Evolutionary conservation across 106 monocot species (phyloP).

Genomic region (Allium fistulosum): DNA sequence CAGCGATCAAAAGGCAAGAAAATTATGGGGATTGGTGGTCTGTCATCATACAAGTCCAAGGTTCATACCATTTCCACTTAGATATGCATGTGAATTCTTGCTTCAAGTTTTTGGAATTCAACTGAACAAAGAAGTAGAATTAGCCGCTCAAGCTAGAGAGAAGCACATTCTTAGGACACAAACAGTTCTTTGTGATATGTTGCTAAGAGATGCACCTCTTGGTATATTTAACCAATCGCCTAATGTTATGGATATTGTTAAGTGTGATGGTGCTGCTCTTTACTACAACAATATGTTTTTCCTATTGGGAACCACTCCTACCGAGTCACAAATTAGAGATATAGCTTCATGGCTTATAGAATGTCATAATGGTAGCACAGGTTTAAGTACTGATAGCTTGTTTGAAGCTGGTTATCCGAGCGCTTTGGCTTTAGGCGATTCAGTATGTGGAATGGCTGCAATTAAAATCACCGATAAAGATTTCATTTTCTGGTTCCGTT

Average conservation of each 20-base stretch:
- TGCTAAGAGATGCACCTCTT: conserved; percentile 75
- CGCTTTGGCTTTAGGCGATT: conserved; percentile 45
- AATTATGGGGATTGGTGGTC: conserved; percentile 90
- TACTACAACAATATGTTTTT: conserved; percentile 61
- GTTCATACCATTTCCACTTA: conserved; percentile 87
- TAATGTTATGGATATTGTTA: conserved; percentile 87
- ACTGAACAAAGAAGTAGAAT: conserved; percentile 81
- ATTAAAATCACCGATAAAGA: conserved; percentile 68
- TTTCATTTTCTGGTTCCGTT: conserved; percentile 88
- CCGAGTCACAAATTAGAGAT: conserved; percentile 52
- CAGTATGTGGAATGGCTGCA: conserved; percentile 83
- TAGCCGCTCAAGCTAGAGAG: conserved; percentile 77
- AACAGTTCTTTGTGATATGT: conserved; percentile 90
- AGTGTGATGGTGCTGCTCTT: conserved; percentile 90
- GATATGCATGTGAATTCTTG: conserved; percentile 92
- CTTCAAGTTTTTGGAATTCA: conserved; percentile 83
- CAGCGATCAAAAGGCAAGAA: conserved; percentile 43
- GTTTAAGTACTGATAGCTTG: conserved; percentile 84
- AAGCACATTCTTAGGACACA: conserved; percentile 74
- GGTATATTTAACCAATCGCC: conserved; percentile 83
- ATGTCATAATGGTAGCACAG: conserved; percentile 56
- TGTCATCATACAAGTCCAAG: conserved; percentile 73
- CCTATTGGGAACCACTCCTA: conserved; percentile 61
- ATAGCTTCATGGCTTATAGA: conserved; percentile 62
- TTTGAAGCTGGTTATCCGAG: conserved; percentile 77